phyloP scores from a whole-genome alignment of 1,284 basidiomycete genomes.

The Phellopilus nigrolimitatus region DNA sequence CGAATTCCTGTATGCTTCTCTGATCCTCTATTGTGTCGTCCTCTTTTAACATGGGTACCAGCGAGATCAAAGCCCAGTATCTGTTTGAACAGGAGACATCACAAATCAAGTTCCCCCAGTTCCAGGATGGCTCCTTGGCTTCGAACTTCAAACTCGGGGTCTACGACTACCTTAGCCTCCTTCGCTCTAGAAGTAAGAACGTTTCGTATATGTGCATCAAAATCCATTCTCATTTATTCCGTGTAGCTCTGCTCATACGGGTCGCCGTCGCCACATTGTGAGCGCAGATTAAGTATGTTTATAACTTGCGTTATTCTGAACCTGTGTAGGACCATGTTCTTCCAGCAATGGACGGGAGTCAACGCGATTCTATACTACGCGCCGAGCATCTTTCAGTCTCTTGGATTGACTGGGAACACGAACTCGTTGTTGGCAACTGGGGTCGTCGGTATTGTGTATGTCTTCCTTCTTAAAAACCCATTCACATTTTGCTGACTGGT shows the following conservation, averaged over 20 bases:
- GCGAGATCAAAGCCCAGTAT: slow-evolving; percentile 75
- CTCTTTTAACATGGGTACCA: slow-evolving; percentile 24
- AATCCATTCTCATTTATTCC: slow-evolving; percentile 2
- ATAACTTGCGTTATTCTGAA: slow-evolving; percentile 9
- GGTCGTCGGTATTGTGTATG: slow-evolving; percentile 74
- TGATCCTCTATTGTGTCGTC: background rate
- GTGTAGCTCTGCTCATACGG: slow-evolving; percentile 49
- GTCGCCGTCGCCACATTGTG: slow-evolving; percentile 55
- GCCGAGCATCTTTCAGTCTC: slow-evolving; percentile 54
- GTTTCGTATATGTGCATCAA: background rate
- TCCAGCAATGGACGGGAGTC: slow-evolving; percentile 66
- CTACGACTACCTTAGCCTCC: slow-evolving; percentile 50
- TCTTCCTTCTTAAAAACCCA: slow-evolving; percentile 44
- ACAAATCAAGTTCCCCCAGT: slow-evolving; percentile 52
- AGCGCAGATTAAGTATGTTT: slow-evolving; percentile 46
- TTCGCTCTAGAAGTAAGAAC: slow-evolving; percentile 45
- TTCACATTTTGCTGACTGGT: background rate
- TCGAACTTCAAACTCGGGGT: slow-evolving; percentile 62
- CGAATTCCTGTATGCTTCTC: slow-evolving; percentile 56
- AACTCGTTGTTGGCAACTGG: slow-evolving; percentile 72
- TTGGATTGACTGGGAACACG: slow-evolving; percentile 57
- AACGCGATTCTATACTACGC: slow-evolving; percentile 71
- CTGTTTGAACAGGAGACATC: slow-evolving; percentile 66
- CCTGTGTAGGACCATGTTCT: slow-evolving; percentile 57
- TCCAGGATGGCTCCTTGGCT: slow-evolving; percentile 53